These are phyloP conservation scores for Holtermannia corniformis DNA, from an alignment of 768 basidiomycete genomes.

Conservation along the genomic window DNA sequence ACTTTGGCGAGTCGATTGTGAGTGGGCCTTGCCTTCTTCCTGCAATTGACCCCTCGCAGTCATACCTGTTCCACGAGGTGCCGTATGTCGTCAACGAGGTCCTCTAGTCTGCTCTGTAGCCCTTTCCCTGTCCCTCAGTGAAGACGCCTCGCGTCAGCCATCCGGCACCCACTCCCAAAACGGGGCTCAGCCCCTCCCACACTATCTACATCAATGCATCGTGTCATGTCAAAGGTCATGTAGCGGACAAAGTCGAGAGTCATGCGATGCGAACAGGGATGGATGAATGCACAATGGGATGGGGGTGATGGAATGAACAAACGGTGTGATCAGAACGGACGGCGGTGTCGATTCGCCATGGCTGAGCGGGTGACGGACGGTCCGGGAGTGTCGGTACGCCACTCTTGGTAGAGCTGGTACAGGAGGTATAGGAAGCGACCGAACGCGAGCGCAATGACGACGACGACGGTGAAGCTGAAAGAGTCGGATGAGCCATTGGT, in stretches of 20 bases:
- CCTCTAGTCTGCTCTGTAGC: neutral
- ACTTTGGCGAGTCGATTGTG: slow-evolving; percentile 41
- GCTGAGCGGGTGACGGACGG: no score
- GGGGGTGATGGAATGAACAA: neutral
- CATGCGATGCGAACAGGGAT: no score
- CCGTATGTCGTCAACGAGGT: slow-evolving; percentile 14
- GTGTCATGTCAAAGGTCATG: neutral
- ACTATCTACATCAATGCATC: neutral
- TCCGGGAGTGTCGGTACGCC: no score
- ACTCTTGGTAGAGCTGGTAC: no score
- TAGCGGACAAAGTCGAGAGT: no score
- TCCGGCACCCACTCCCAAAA: no score
- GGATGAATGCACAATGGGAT: neutral
- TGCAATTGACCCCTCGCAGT: slow-evolving; percentile 21
- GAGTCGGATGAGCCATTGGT: no score
- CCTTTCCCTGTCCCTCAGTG: neutral
- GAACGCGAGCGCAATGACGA: no score
- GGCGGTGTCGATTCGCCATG: neutral
- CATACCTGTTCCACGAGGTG: slow-evolving; percentile 41
- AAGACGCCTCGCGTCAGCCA: neutral
- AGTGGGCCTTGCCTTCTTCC: slow-evolving; percentile 10
- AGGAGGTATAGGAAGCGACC: no score
- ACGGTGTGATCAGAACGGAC: neutral
- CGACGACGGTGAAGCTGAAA: no score
- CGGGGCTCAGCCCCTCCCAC: no score